Base-by-base conservation (phyloP, 306 rosid species). In the Casuarina glauca region DNA sequence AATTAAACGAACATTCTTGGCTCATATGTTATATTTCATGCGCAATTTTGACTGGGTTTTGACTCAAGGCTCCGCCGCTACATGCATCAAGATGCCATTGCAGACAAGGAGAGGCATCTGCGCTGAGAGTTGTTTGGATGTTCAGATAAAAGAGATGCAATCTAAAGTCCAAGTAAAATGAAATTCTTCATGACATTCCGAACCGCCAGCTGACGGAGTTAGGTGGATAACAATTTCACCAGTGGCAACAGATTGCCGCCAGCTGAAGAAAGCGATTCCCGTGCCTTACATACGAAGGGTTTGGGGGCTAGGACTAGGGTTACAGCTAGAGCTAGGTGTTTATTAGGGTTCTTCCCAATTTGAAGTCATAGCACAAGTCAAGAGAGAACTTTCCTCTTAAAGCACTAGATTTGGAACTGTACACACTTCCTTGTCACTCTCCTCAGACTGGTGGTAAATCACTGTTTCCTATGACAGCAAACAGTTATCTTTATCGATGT, bases 11-110 rank as follows among this genome's bases (percentile, higher is more conserved):
- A n/a, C 70, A 49, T 77, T 72, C 13, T 39, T 64, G 19, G 45
- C 38, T 36, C 55, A 3, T 75, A 48, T 78, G 44, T 78, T 69
- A 74, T 79, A 88, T 87, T 91, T 87, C 79, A 84, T 85, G 89
- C 70, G 70, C 68, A 85, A 79, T 79, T 80, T 55, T 32, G 69
- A 49, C 81, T 80, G 87, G 88, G 82, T 83, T 84, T 84, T 69
- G 82, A 32, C 75, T 79, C 48, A 50, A 68, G 58, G 4, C 38
- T 43, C 71, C 78, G 41, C 48, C 38, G 41, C 48, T 44, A 67
- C 19, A 67, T n/a, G 71, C 35, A 39, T 66, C 43, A 7, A 41
- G 71, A 66, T 66, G 7, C 71, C 71, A 41, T 48, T 2, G 4
- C 45, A 45, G 64, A 54, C 45, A 55, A 51, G 50, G 50, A 44